These are phyloP conservation scores for Candida sp. DNA, from an alignment of 1,139 yeast species.

Conservation along the genomic window DNA sequence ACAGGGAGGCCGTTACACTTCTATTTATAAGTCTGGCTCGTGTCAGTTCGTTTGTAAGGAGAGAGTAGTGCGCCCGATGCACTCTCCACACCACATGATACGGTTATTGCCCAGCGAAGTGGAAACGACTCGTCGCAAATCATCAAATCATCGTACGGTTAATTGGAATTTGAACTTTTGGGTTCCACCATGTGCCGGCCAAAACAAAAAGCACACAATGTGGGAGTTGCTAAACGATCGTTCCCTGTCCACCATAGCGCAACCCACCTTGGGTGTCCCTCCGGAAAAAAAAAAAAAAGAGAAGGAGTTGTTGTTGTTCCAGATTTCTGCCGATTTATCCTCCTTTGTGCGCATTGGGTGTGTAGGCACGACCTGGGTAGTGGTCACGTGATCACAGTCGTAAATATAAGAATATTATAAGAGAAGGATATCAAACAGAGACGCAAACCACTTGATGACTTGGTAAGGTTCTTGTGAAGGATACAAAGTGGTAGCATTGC, in stretches of 20 bases:
- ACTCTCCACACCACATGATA: background rate
- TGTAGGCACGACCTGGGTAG: background rate
- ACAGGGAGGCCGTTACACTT: too few species aligned
- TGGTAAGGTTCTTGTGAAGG: too few species aligned
- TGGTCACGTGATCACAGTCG: background rate
- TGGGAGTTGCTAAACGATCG: background rate
- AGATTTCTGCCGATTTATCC: background rate
- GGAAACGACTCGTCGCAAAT: background rate
- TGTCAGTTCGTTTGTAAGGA: too few species aligned
- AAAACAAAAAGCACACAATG: background rate
- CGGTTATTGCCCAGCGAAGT: background rate
- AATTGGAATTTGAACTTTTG: background rate
- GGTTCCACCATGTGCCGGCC: background rate
- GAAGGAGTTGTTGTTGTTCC: background rate
- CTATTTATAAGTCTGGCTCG: too few species aligned
- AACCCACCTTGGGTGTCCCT: background rate
- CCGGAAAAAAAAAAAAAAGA: background rate
- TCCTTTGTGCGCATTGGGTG: background rate
- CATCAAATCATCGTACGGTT: constrained; percentile 3
- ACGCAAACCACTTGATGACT: too few species aligned
- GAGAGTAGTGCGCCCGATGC: background rate
- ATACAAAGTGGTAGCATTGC: too few species aligned
- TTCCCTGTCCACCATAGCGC: background rate
- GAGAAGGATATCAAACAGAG: too few species aligned
- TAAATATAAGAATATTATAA: background rate